Evolutionary conservation across 2,329 filamentous ascomycete genomes (phyloP), one percentile per base, ranked within the genome.

Genomic region (Nemania sp.): DNA sequence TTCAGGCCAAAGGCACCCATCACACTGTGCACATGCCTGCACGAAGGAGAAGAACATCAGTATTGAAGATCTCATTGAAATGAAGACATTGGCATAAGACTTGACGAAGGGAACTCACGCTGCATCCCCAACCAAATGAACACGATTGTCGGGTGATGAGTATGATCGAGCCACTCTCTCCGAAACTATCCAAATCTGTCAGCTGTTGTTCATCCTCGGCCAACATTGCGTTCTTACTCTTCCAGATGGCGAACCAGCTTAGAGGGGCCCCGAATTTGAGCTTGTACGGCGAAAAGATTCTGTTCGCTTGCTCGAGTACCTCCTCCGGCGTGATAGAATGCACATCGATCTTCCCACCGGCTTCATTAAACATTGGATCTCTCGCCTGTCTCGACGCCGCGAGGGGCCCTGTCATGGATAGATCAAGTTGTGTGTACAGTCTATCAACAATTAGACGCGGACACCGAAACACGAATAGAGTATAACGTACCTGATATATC

Each of bases 1-100:
- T 76, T 76, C 1, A 76, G 69, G 10, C 74, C 74, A 49, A 75
- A 76, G 1, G 74, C 74, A 1, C 74, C 74, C 61, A 76, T 68
- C 13, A 75, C 71, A 10, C 68, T 72, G 57, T 76, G 74, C 10
- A 75, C 69, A 51, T 74, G 72, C 2, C 72, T 73, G 18, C 18
- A 40, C 18, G 13, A 15, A n/a, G 21, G 17, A 12, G 1, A 37
- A 20, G 9, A 9, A 18, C 29, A 25, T 53, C 46, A 58, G 55
- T 32, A 42, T 49, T 32, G n/a, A 5, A 3, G 6, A 21, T 39
- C 7, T 7, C 1, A 13, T 45, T 43, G 43, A 1, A 17, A n/a
- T 9, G 5, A 37, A 17, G 10, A 17, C 15, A 5, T 25, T 59
- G 25, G 2, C 29, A 59, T 20, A 10, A 45, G 17, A 50, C 3